Base-by-base conservation (phyloP, 108 stramenopile species). In the Bacterosira constricta region DNA sequence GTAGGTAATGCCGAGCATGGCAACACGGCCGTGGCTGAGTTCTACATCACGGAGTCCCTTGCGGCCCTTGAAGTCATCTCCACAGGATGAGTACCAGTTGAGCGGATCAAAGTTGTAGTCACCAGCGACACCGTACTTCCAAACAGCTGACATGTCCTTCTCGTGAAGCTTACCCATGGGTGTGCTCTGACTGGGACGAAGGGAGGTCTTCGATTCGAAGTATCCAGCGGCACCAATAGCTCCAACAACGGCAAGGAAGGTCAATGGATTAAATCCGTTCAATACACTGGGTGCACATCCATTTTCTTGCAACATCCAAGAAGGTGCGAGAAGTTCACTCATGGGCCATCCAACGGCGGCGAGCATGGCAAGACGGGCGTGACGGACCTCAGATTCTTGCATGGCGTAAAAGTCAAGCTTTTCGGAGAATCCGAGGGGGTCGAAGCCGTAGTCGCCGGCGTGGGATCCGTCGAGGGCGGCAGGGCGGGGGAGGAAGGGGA, bases 51-150 rank as follows among this genome's bases (percentile, higher is more conserved):
- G 74, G 65, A 94, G 57, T 37, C 77, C 90, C 84, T 91, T 90
- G n/a, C 90, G 84, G 47, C 86, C 91, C 51, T 77, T 75, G 59
- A 82, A 88, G 62, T 85, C 79, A 39, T 90, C 74, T 1, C 91
- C 90, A 30, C 88, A 80, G 1, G 63, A 59, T 2, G 63, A 71
- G 63, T 92, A 95, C 49, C 85, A 72, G 55, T 85, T 68, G 26
- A 88, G 58, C 4, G 92, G 92, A 60, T 93, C 92, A 77, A 87
- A 93, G 66, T 85, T 85, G 79, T 93, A 90, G 67, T 93, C 92
- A 58, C 92, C 92, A 27, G 91, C 79, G 41, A 93, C 90, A 26
- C 92, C 92, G 52, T 76, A 88, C 59, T 89, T 75, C 88, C 92
- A 90, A 18, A 88, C 61, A 12, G 79, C 69, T n/a, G 41, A 52